phyloP scores from a whole-genome alignment of 495 filamentous ascomycete genomes.

The Penicillium flavigenum region DNA sequence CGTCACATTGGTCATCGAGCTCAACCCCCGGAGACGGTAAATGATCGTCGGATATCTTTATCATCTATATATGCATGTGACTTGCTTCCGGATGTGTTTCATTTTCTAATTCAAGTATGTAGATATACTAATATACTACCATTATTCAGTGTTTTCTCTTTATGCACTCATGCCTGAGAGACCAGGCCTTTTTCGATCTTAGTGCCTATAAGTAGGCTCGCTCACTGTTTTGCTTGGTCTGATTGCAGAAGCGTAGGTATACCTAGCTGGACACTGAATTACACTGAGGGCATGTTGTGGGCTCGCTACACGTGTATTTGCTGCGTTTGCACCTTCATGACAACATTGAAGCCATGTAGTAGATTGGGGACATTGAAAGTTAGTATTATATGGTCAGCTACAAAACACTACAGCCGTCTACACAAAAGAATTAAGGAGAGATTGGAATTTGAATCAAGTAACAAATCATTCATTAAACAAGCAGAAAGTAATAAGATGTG shows the following conservation, averaged over 20 bases:
- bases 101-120: not conserved
- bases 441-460: not conserved
- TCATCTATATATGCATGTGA: not conserved
- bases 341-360: too few relatives aligned
- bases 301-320: too few relatives aligned
- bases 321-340: too few relatives aligned
- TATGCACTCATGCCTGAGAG: not conserved
- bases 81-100: not conserved
- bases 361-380: too few relatives aligned
- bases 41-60: not conserved
- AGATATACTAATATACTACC: not conserved
- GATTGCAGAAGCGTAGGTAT: too few relatives aligned
- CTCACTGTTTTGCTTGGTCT: too few relatives aligned
- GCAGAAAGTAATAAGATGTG: not conserved
- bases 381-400: not conserved
- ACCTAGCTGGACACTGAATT: too few relatives aligned
- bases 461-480: not conserved
- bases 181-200: not conserved
- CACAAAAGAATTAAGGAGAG: not conserved
- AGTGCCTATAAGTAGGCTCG: not conserved
- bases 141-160: not conserved
- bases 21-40: not conserved
- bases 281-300: too few relatives aligned
- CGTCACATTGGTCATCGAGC: conserved; percentile 1
- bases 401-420: not conserved